A percentile compares a stretch with the other conserved stretches of the same genome.
Evolutionary conservation across 2,329 filamentous ascomycete species (phyloP).

Genomic region (Mycosphaerella sp.): DNA sequence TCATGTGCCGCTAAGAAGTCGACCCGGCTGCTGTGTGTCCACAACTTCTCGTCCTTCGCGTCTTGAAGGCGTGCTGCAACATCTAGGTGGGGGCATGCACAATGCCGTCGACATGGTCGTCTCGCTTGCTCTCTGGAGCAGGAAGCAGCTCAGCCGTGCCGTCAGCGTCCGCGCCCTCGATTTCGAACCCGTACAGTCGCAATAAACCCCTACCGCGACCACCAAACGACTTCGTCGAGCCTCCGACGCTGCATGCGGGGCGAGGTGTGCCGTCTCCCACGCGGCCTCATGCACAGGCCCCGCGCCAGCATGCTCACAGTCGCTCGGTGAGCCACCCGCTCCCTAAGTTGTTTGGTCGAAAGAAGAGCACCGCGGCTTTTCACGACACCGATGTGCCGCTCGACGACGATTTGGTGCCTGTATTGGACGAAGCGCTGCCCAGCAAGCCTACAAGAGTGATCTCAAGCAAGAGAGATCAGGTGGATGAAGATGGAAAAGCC

Average conservation of each 20-base stretch:
- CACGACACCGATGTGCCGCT: slow-evolving; percentile 33
- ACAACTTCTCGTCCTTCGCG: no score
- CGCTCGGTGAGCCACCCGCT: slow-evolving; percentile 78
- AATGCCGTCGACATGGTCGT: slow-evolving; percentile 33
- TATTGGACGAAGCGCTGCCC: slow-evolving; percentile 32
- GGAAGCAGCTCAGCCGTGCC: slow-evolving; percentile 16
- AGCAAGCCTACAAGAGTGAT: slow-evolving; percentile 24
- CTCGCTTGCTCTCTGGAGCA: slow-evolving; percentile 27
- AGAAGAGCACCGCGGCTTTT: slow-evolving; percentile 43
- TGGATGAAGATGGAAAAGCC: slow-evolving; percentile 49
- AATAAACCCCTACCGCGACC: slow-evolving; percentile 25
- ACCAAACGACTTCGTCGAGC: slow-evolving; percentile 17
- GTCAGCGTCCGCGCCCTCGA: slow-evolving; percentile 12
- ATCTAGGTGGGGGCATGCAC: background rate
- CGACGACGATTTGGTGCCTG: slow-evolving; percentile 43
- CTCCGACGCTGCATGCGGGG: slow-evolving; percentile 25
- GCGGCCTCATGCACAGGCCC: slow-evolving; percentile 16
- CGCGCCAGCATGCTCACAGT: slow-evolving; percentile 28
- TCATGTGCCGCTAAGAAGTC: background rate
- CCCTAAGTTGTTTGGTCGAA: slow-evolving; percentile 61
- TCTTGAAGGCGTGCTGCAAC: no score
- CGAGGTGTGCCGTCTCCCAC: slow-evolving; percentile 20
- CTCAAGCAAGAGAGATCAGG: slow-evolving; percentile 28
- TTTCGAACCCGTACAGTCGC: slow-evolving; percentile 4
- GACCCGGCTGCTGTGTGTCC: background rate